phyloP scores from a whole-genome alignment of 1,284 basidiomycete species.

The Inonotus obliquus region DNA sequence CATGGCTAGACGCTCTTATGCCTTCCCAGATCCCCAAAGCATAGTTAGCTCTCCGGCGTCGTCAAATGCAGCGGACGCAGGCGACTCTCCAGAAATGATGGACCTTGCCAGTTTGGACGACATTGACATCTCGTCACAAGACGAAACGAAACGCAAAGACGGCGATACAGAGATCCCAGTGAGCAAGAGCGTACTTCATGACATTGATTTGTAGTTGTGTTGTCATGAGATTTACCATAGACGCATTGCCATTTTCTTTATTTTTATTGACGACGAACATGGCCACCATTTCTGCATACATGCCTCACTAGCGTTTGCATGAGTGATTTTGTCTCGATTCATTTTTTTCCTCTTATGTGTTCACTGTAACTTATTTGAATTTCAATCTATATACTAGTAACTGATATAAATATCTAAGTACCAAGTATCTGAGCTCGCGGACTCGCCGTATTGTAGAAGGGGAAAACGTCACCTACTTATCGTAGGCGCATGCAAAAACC shows the following conservation, averaged over 20 bases:
- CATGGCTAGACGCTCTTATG: constrained; percentile 33
- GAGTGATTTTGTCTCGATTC: too few species aligned
- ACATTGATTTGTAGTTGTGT: constrained; percentile 7
- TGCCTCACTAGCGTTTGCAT: too few species aligned
- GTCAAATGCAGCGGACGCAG: constrained; percentile 11
- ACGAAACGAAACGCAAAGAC: neutral
- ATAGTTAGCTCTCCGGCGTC: constrained; percentile 7
- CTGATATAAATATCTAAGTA: too few species aligned
- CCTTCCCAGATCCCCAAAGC: constrained; percentile 42
- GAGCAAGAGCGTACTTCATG: constrained; percentile 7
- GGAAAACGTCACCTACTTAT: too few species aligned
- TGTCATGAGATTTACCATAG: neutral
- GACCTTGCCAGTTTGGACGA: constrained; percentile 7
- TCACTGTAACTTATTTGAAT: too few species aligned
- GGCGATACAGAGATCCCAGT: neutral
- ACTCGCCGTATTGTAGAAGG: too few species aligned
- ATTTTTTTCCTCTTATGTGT: too few species aligned
- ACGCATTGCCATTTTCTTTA: neutral
- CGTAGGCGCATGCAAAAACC: too few species aligned
- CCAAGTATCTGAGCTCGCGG: too few species aligned
- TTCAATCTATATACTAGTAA: too few species aligned
- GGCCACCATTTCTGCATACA: too few species aligned
- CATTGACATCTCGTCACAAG: neutral
- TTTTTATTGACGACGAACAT: too few species aligned
- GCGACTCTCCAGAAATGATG: neutral